A percentile compares a stretch with the other conserved stretches of the same genome.
Evolutionary conservation across 2,329 filamentous ascomycete species (phyloP).

Genomic region (Xylaria sp.): DNA sequence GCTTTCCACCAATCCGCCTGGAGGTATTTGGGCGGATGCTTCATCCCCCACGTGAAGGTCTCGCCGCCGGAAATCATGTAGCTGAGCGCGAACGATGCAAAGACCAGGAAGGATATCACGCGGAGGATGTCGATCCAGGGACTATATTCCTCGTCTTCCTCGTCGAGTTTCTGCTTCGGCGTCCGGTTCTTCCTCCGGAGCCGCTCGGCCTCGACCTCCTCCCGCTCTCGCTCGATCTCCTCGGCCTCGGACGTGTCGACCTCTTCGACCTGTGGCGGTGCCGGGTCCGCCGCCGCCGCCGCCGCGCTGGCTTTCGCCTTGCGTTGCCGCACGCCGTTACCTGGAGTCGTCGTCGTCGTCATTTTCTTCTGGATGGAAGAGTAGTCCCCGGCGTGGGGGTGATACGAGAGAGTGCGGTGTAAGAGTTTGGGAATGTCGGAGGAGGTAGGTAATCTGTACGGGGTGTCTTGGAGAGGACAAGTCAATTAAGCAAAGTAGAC

Average conservation of each 20-base stretch:
- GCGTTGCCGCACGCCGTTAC: slow-evolving; percentile 56
- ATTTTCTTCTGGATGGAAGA: background rate
- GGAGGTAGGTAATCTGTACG: background rate
- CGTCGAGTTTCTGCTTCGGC: slow-evolving; percentile 56
- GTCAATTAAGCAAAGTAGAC: background rate
- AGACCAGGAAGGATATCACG: slow-evolving; percentile 71
- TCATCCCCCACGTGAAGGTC: slow-evolving; percentile 73
- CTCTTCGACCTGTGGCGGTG: slow-evolving; percentile 42
- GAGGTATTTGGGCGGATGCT: slow-evolving; percentile 71
- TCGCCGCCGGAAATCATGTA: slow-evolving; percentile 80
- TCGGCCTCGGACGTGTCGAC: slow-evolving; percentile 47
- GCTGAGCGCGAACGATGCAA: slow-evolving; percentile 75
- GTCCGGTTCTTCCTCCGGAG: slow-evolving; percentile 45
- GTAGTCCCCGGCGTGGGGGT: background rate
- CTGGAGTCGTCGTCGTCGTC: slow-evolving; percentile 42
- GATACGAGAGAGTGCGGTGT: background rate
- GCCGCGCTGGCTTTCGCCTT: slow-evolving; percentile 49
- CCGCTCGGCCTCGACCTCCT: slow-evolving; percentile 33
- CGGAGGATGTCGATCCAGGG: slow-evolving; percentile 74
- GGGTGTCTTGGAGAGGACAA: too few relatives aligned
- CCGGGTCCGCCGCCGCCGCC: slow-evolving; percentile 37
- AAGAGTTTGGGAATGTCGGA: background rate
- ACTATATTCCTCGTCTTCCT: slow-evolving; percentile 68
- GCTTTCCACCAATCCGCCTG: slow-evolving; percentile 66
- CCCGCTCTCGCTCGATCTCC: slow-evolving; percentile 40